These are phyloP conservation scores for Raphanus hybrid DNA, from an alignment of 441 rosid genomes.

Conservation along the genomic window DNA sequence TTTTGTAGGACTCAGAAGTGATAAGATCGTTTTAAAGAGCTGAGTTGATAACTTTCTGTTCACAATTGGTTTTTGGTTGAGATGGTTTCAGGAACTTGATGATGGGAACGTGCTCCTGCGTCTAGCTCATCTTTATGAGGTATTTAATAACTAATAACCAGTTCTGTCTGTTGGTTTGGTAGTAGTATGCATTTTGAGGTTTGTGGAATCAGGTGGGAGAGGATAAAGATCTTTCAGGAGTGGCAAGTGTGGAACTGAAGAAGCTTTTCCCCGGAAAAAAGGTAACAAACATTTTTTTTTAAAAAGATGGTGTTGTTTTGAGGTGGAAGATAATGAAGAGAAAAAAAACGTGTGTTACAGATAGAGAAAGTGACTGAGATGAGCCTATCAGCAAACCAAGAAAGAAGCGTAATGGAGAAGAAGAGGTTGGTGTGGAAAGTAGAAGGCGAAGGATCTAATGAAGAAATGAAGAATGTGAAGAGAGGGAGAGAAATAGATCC, in stretches of 20 bases:
- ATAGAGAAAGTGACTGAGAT: conserved; percentile 58
- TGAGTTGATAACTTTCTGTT: conserved; percentile 27
- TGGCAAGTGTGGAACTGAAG: conserved; percentile 72
- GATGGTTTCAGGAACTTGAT: conserved; percentile 59
- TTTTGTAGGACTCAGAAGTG: conserved; percentile 12
- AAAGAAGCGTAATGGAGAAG: conserved; percentile 64
- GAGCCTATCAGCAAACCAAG: conserved; percentile 80
- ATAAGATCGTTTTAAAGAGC: conserved; percentile 8
- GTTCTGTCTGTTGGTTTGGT: conserved; percentile 11
- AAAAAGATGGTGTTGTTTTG: background rate
- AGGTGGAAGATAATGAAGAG: background rate
- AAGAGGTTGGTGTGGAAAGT: conserved; percentile 69
- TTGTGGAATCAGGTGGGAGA: conserved; percentile 66
- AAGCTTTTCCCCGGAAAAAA: conserved; percentile 66
- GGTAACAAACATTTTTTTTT: conserved; percentile 48
- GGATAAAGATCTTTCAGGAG: conserved; percentile 74
- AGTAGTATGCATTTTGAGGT: conserved; percentile 20
- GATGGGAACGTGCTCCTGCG: conserved; percentile 63
- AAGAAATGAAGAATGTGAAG: conserved; percentile 38
- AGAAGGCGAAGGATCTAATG: conserved; percentile 43
- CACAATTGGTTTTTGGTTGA: conserved; percentile 20
- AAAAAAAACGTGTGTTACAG: conserved; percentile 39
- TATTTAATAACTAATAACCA: conserved; percentile 20
- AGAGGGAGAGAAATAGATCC: conserved; percentile 63
- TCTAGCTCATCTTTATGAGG: conserved; percentile 76